These are phyloP conservation scores for Colletotrichum godetiae DNA, from an alignment of 2,329 filamentous ascomycete species.

Conservation along the genomic window DNA sequence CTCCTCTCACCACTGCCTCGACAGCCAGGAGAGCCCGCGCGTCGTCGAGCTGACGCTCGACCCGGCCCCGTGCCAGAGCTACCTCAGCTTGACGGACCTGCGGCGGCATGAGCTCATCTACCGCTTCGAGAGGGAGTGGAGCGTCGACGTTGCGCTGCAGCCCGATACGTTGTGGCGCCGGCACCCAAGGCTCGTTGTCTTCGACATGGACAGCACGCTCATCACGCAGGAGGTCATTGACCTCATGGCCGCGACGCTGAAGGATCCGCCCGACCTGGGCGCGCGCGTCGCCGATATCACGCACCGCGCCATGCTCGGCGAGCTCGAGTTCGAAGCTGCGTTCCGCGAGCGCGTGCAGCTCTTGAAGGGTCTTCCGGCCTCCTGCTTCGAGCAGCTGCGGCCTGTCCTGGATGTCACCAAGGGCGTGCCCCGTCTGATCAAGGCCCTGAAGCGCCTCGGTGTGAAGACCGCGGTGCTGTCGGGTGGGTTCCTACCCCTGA, in stretches of 20 bases:
- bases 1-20: conserved; percentile 74
- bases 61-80: conserved; percentile 69
- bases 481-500: conserved; percentile 91
- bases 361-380: conserved; percentile 81
- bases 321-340: conserved; percentile 89
- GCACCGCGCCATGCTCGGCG: conserved; percentile 92
- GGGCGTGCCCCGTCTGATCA: conserved; percentile 81
- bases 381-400: conserved; percentile 83
- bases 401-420: conserved; percentile 82
- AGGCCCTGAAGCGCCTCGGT: conserved; percentile 79
- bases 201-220: conserved; percentile 98
- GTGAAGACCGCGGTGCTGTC: conserved; percentile 91
- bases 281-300: conserved; percentile 90
- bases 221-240: conserved; percentile 99
- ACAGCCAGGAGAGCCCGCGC: conserved; percentile 67
- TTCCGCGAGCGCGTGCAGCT: conserved; percentile 84
- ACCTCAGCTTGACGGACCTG: conserved; percentile 75
- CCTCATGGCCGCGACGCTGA: conserved; percentile 85
- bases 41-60: conserved; percentile 76
- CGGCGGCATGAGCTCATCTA: conserved; percentile 85
- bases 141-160: conserved; percentile 85
- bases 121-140: conserved; percentile 89
- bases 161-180: conserved; percentile 78
- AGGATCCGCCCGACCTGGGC: conserved; percentile 76
- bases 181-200: conserved; percentile 88